Percentiles rank a stretch among this genome's conserved stretches.
phyloP scores from a whole-genome alignment of 2,329 filamentous ascomycete genomes.

The Scedosporium aurantiacum region DNA sequence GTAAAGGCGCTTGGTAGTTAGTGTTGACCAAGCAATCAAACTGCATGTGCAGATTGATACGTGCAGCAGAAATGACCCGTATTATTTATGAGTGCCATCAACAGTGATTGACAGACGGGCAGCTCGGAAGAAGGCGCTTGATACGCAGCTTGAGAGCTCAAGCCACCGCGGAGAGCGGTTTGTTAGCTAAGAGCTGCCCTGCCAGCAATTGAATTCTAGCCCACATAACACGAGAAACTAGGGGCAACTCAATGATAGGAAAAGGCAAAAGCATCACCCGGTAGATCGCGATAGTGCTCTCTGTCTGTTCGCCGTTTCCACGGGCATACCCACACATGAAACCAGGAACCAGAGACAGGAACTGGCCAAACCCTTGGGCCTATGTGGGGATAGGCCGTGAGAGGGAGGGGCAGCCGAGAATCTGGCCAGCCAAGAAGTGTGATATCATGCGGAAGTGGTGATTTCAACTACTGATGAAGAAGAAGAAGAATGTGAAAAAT shows the following conservation, averaged over 20 bases:
- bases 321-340: background rate
- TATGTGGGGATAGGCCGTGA: background rate
- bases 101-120: background rate
- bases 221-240: no score
- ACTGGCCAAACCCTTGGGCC: background rate
- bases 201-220: no score
- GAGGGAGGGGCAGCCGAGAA: background rate
- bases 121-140: no score
- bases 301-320: no score
- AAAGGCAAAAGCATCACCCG: background rate
- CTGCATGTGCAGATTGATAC: background rate
- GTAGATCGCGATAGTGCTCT: background rate
- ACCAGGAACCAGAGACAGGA: slow-evolving; percentile 1
- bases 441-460: background rate
- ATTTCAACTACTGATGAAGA: background rate
- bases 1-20: background rate
- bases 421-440: background rate
- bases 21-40: background rate
- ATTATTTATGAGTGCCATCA: background rate
- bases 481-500: background rate
- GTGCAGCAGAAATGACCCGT: background rate
- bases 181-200: no score
- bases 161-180: no score
- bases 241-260: no score
- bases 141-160: no score